phyloP scores from a whole-genome alignment of 768 basidiomycete species.

The Sutorius australiensis region DNA sequence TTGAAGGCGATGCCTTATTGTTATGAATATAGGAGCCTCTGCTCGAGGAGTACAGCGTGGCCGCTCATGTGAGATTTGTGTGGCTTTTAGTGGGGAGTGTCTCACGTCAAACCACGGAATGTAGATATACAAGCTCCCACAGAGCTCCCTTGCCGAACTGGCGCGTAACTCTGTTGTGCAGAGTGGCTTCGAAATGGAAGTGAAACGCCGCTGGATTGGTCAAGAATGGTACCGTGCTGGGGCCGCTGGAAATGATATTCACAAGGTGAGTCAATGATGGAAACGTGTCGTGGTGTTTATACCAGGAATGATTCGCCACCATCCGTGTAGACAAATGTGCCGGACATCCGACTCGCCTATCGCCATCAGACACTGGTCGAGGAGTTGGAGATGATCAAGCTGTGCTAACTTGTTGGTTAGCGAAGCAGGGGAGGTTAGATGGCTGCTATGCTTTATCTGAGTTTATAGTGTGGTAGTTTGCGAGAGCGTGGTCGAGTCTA shows the following conservation, averaged over 20 bases:
- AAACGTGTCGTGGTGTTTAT: neutral
- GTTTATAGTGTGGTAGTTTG: neutral
- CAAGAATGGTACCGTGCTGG: constrained; percentile 92
- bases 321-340: constrained; percentile 83
- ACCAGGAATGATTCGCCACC: neutral
- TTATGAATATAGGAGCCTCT: constrained; percentile 68
- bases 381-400: constrained; percentile 70
- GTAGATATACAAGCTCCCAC: constrained; percentile 95
- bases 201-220: constrained; percentile 95
- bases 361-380: constrained; percentile 86
- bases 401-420: constrained; percentile 9
- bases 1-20: neutral
- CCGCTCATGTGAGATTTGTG: constrained; percentile 71
- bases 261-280: constrained; percentile 60
- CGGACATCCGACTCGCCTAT: constrained; percentile 85
- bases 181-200: constrained; percentile 97
- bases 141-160: constrained; percentile 90
- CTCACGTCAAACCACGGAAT: neutral
- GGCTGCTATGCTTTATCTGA: neutral
- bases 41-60: constrained; percentile 96
- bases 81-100: neutral
- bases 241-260: constrained; percentile 89
- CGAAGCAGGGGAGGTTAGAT: neutral
- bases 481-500: neutral
- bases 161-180: constrained; percentile 98